These are phyloP conservation scores for Ceratopteris richardii DNA, from an alignment of 75 land plant genomes.

Conservation along the genomic window DNA sequence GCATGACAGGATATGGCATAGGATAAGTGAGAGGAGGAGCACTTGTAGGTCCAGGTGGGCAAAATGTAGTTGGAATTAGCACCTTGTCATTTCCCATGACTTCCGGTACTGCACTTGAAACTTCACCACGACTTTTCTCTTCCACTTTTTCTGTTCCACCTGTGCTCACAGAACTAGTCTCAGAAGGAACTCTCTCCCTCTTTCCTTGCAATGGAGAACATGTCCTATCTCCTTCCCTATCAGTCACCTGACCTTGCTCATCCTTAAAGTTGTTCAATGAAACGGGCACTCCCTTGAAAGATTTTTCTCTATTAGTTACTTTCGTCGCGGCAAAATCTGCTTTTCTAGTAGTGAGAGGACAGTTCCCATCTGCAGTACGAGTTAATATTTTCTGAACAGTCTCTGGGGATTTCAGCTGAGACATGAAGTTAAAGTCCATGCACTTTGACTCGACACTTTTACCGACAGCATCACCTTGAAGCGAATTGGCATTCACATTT, in stretches of 20 bases:
- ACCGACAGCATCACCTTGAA: background rate
- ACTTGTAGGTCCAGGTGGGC: background rate
- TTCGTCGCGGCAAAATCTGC: background rate
- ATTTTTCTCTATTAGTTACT: background rate
- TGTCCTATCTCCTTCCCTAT: background rate
- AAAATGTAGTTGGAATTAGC: background rate
- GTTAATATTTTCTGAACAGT: background rate
- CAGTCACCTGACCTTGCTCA: background rate
- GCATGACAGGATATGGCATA: background rate
- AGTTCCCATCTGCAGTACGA: background rate
- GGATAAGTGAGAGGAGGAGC: background rate
- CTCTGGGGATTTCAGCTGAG: background rate
- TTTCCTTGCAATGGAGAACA: background rate
- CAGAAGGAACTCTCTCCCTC: background rate
- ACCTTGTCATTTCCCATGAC: background rate
- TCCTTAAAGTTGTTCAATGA: background rate
- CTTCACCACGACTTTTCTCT: background rate
- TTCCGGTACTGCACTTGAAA: too few species aligned
- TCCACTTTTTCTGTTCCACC: conserved; percentile 1
- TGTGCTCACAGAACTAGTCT: background rate
- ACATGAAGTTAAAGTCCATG: background rate
- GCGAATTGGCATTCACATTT: too few species aligned
- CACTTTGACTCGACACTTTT: background rate
- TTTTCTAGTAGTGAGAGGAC: too few species aligned
- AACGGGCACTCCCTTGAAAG: background rate